phyloP scores from a whole-genome alignment of 257 asterid genomes.

The Verbena officinalis region DNA sequence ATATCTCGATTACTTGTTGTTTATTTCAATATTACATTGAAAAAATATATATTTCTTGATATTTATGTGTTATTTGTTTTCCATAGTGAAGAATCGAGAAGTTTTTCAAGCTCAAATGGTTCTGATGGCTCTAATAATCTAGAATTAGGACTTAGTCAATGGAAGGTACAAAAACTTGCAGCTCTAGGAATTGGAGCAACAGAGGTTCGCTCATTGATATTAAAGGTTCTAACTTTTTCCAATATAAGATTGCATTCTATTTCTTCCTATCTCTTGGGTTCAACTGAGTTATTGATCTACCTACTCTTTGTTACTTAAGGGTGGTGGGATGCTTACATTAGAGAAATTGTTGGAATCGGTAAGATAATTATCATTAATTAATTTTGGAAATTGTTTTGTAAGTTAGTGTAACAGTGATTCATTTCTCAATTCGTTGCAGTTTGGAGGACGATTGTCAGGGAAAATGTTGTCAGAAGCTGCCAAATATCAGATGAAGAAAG shows the following conservation, averaged over 20 bases:
- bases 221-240: constrained; percentile 61
- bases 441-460: constrained; percentile 77
- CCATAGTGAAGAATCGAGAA: constrained; percentile 56
- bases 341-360: constrained; percentile 75
- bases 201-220: constrained; percentile 58
- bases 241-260: constrained; percentile 9
- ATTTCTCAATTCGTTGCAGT: constrained; percentile 44
- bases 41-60: constrained; percentile 5
- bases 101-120: constrained; percentile 42
- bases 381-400: constrained; percentile 16
- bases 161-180: constrained; percentile 85
- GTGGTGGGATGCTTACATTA: constrained; percentile 87
- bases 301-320: constrained; percentile 48
- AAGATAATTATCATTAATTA: constrained; percentile 35
- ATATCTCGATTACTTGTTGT: too few species aligned
- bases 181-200: constrained; percentile 76
- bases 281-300: constrained; percentile 22
- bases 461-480: constrained; percentile 82
- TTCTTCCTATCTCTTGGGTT: constrained; percentile 19
- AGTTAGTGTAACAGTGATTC: constrained; percentile 26
- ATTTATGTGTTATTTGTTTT: constrained; percentile 29
- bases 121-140: constrained; percentile 49
- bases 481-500: constrained; percentile 71
- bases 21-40: background rate
- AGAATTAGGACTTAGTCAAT: constrained; percentile 74